Conservation (phyloP, 78 protist species). For the Goniomonas avonlea region DNA sequence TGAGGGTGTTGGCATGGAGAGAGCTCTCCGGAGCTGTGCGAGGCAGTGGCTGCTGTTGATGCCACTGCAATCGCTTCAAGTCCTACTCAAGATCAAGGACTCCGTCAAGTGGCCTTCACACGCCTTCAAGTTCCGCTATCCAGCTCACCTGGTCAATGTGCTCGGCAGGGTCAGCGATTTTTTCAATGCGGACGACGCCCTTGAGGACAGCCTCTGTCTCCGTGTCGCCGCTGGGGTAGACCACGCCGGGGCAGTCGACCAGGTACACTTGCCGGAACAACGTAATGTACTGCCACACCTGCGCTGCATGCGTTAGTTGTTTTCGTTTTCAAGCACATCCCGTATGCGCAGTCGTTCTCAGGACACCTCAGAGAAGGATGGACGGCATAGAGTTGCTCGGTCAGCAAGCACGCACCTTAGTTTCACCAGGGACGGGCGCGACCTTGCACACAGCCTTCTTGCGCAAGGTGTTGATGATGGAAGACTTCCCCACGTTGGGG, state of each 20-base stretch:
- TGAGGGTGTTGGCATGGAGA: background rate
- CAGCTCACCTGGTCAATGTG: constrained; percentile 62
- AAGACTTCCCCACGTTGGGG: constrained; percentile 93
- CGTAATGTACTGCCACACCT: constrained; percentile 98
- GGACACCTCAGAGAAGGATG: no score
- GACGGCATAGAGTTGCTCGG: background rate
- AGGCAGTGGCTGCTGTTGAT: background rate
- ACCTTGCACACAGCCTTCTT: constrained; percentile 80
- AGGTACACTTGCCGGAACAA: constrained; percentile 84
- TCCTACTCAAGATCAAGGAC: background rate
- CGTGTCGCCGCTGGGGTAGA: constrained; percentile 58
- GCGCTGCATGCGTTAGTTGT: background rate
- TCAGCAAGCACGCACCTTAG: no score
- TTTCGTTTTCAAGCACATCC: background rate
- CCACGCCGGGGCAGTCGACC: constrained; percentile 74
- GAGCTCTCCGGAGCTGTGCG: background rate
- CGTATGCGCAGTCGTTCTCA: no score
- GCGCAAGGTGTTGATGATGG: constrained; percentile 91
- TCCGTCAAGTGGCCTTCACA: background rate
- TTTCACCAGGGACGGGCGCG: constrained; percentile 98
- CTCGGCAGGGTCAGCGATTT: constrained; percentile 60
- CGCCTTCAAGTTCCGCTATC: constrained; percentile 41
- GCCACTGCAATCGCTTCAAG: background rate
- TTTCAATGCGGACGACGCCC: constrained; percentile 81
- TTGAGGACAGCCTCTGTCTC: constrained; percentile 77